Evolutionary conservation across 306 rosid genomes (phyloP).

Genomic region (Canavalia gladiata): DNA sequence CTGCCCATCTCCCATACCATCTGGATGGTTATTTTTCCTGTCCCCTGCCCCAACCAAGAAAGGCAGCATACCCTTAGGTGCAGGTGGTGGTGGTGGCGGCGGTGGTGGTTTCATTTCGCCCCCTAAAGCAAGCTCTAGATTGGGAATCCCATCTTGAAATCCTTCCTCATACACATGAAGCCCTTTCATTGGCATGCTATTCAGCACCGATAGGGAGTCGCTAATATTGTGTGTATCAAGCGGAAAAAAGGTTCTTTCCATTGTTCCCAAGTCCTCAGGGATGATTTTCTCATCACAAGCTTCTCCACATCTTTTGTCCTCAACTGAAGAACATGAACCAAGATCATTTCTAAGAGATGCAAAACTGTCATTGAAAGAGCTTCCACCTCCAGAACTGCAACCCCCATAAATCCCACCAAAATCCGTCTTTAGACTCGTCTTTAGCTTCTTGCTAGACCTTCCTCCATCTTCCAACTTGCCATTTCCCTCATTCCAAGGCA

Average conservation of each 20-base stretch:
- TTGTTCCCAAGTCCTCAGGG: constrained; percentile 72
- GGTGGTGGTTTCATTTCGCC: constrained; percentile 69
- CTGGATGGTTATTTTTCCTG: constrained; percentile 58
- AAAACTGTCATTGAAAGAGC: constrained; percentile 48
- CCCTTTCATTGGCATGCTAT: constrained; percentile 51
- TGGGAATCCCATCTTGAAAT: constrained; percentile 67
- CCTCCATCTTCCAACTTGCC: constrained; percentile 55
- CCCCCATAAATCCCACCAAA: constrained; percentile 52
- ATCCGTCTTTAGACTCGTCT: constrained; percentile 56
- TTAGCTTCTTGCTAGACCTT: constrained; percentile 64
- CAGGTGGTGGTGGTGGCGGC: constrained; percentile 39
- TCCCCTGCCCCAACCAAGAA: constrained; percentile 75
- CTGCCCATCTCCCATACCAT: constrained; percentile 50
- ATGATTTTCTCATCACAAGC: constrained; percentile 77
- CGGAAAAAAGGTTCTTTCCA: constrained; percentile 86
- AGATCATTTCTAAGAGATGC: constrained; percentile 50
- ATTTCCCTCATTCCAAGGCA: constrained; percentile 62
- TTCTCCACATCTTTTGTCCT: constrained; percentile 59
- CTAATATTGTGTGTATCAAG: constrained; percentile 54
- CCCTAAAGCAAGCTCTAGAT: constrained; percentile 91
- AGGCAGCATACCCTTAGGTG: constrained; percentile 75
- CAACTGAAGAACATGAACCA: constrained; percentile 56
- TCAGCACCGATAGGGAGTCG: constrained; percentile 46
- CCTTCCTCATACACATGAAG: constrained; percentile 45
- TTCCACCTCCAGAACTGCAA: constrained; percentile 53